Evolutionary conservation across 2,329 filamentous ascomycete species (phyloP).

Genomic region (Akanthomyces dipterigenus): DNA sequence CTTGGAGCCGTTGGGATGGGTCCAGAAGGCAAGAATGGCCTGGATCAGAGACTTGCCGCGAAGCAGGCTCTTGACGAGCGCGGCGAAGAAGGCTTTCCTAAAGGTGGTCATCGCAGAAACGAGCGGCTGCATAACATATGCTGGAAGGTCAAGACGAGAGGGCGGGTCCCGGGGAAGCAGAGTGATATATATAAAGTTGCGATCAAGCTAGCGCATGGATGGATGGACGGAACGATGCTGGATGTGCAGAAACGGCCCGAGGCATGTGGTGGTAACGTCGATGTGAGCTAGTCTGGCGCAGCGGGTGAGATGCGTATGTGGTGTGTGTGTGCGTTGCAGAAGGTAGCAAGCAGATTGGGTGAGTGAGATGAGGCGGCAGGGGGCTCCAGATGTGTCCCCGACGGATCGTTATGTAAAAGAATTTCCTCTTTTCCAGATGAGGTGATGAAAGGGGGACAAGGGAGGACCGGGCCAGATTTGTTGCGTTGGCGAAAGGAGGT

Average conservation of each 20-base stretch:
- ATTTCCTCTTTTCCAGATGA: not conserved
- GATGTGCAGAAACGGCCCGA: constrained; percentile 15
- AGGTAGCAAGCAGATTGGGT: not conserved
- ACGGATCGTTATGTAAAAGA: not conserved
- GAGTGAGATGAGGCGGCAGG: not conserved
- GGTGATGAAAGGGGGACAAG: not conserved
- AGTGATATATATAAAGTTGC: constrained; percentile 15
- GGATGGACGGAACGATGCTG: constrained; percentile 13
- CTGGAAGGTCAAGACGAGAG: constrained; percentile 9
- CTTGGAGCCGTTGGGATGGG: constrained; percentile 33
- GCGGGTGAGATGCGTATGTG: not conserved
- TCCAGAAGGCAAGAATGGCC: constrained; percentile 50
- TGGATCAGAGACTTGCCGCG: constrained; percentile 53
- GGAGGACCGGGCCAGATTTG: not conserved
- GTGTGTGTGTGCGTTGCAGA: not conserved
- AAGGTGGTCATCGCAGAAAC: constrained; percentile 52
- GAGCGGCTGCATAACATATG: constrained; percentile 42
- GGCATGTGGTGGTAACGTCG: constrained; percentile 14
- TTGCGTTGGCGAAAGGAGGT: not conserved
- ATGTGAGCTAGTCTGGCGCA: constrained; percentile 8
- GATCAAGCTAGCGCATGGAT: constrained; percentile 13
- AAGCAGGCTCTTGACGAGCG: constrained; percentile 50
- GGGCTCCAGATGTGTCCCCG: not conserved
- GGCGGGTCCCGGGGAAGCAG: constrained; percentile 9
- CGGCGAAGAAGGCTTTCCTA: constrained; percentile 47